Percentiles rank a stretch among this genome's conserved stretches.
Evolutionary conservation across 441 rosid species (phyloP).

Genomic region (Aleurites moluccanus): DNA sequence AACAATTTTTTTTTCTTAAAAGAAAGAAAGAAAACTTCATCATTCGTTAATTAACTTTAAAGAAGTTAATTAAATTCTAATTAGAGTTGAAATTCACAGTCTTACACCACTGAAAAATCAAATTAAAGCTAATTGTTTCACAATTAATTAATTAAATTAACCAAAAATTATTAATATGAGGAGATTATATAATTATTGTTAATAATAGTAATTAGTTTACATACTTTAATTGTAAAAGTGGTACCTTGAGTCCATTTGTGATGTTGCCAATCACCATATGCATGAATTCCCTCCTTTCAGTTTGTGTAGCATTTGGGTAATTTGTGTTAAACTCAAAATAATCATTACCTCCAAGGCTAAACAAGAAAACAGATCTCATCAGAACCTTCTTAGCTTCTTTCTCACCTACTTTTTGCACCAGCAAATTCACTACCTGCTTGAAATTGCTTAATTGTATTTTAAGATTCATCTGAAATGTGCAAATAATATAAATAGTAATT

Average conservation of each 20-base stretch:
- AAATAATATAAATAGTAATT: not conserved
- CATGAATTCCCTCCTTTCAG: conserved; percentile 8
- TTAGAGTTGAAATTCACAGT: no score
- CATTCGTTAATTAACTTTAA: no score
- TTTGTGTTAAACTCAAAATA: conserved; percentile 13
- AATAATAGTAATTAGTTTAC: no score
- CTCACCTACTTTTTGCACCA: conserved; percentile 24
- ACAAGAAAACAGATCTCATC: conserved; percentile 25
- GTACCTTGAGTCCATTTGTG: conserved; percentile 24
- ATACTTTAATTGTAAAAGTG: no score
- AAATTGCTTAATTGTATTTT: conserved; percentile 27
- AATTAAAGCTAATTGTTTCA: no score
- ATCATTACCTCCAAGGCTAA: conserved; percentile 36
- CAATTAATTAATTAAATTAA: no score
- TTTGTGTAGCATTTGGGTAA: conserved; percentile 16
- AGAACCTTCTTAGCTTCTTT: conserved; percentile 15
- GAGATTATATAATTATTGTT: no score
- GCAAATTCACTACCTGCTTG: conserved; percentile 13
- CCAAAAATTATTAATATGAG: no score
- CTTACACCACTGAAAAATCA: no score
- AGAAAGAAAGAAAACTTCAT: no score
- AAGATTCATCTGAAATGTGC: conserved; percentile 24
- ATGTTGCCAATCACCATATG: conserved; percentile 26
- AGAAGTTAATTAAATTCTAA: no score
- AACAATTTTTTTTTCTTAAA: not conserved